Evolutionary conservation across 768 basidiomycete species (phyloP).

Genomic region (Clathrus columnatus): DNA sequence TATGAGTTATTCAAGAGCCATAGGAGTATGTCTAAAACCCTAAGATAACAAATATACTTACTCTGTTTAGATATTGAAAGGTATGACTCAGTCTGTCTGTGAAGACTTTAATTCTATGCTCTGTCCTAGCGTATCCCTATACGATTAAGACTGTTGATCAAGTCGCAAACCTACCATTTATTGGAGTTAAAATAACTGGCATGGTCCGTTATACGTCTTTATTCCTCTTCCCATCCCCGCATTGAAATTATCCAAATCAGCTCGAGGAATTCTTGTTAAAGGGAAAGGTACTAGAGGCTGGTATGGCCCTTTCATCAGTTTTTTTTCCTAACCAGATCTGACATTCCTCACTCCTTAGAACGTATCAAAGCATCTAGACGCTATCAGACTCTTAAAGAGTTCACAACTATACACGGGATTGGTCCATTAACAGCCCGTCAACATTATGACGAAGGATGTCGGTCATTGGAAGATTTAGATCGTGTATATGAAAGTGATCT

Average conservation of each 20-base stretch:
- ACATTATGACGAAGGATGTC: slow-evolving; percentile 56
- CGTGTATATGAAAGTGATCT: slow-evolving; percentile 46
- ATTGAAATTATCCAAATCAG: slow-evolving; percentile 27
- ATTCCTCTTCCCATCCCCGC: not conserved
- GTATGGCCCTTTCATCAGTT: slow-evolving; percentile 24
- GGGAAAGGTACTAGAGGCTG: slow-evolving; percentile 51
- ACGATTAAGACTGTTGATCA: slow-evolving; percentile 13
- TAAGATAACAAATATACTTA: not conserved
- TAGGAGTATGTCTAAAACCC: slow-evolving; percentile 43
- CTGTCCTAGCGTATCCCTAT: slow-evolving; percentile 17
- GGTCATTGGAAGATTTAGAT: slow-evolving; percentile 62
- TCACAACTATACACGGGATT: slow-evolving; percentile 63
- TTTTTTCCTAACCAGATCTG: not conserved
- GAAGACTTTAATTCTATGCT: slow-evolving; percentile 16
- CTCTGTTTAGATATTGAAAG: slow-evolving; percentile 24
- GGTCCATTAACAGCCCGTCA: slow-evolving; percentile 61
- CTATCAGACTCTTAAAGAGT: slow-evolving; percentile 46
- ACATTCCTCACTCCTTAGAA: slow-evolving; percentile 25
- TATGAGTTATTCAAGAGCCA: slow-evolving; percentile 63
- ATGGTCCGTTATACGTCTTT: slow-evolving; percentile 22
- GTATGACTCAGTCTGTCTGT: slow-evolving; percentile 20
- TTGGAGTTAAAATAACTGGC: slow-evolving; percentile 30
- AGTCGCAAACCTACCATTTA: slow-evolving; percentile 22
- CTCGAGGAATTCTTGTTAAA: slow-evolving; percentile 49
- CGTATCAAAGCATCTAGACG: slow-evolving; percentile 39